These are phyloP conservation scores for Gliomastix tumulicola DNA, from an alignment of 2,329 filamentous ascomycete species.

Conservation along the genomic window DNA sequence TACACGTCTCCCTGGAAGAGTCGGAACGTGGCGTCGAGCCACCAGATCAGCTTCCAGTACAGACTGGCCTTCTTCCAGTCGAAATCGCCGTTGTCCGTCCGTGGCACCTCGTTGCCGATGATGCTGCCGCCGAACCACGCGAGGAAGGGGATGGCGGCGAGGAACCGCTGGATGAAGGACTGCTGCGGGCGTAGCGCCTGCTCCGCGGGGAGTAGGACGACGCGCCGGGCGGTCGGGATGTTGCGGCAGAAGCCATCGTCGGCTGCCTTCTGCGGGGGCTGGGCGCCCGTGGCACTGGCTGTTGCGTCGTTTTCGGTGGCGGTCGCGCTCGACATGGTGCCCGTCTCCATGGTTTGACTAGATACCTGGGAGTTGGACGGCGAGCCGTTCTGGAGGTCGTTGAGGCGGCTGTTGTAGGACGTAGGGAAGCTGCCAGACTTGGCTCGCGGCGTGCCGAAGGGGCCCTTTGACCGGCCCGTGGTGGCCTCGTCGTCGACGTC, in stretches of 20 bases:
- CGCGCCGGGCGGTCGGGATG: constrained; percentile 61
- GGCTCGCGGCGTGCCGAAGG: constrained; percentile 15
- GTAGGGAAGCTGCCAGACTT: constrained; percentile 21
- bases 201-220: constrained; percentile 59
- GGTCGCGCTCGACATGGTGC: constrained; percentile 43
- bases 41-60: constrained; percentile 63
- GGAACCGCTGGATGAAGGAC: constrained; percentile 54
- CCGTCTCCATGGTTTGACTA: constrained; percentile 51
- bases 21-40: constrained; percentile 50
- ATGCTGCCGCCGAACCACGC: constrained; percentile 66
- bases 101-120: constrained; percentile 70
- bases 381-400: constrained; percentile 21
- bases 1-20: constrained; percentile 54
- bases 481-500: constrained; percentile 36
- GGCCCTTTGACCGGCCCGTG: constrained; percentile 26
- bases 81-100: constrained; percentile 67
- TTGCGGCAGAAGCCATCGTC: constrained; percentile 45
- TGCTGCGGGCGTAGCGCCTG: constrained; percentile 65
- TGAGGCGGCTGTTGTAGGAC: constrained; percentile 26
- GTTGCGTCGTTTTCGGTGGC: constrained; percentile 8
- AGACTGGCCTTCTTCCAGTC: constrained; percentile 64
- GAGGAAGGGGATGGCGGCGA: constrained; percentile 61
- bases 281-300: constrained; percentile 9
- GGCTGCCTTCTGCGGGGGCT: constrained; percentile 18
- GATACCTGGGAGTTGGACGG: constrained; percentile 40